These are phyloP conservation scores for Trichoderma pleuroti DNA, from an alignment of 2,329 filamentous ascomycete species.

Conservation along the genomic window DNA sequence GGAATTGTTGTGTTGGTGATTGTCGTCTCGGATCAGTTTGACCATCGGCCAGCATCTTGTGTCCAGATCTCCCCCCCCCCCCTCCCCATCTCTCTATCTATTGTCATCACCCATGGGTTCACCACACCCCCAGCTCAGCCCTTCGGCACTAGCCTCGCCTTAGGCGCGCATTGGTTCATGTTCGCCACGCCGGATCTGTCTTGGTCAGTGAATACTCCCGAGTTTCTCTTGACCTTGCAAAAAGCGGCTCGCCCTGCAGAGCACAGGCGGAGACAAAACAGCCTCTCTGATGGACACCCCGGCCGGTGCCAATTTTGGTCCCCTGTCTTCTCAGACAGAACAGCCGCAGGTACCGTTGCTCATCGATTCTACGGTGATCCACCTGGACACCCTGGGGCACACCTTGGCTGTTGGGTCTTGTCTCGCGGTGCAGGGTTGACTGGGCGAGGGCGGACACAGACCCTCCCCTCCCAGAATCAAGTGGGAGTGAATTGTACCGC, in stretches of 20 bases:
- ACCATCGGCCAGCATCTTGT: not conserved
- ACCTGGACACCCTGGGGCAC: slow-evolving; percentile 22
- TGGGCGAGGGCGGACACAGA: slow-evolving; percentile 33
- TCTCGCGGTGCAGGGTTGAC: slow-evolving; percentile 15
- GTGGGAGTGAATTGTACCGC: slow-evolving; percentile 28
- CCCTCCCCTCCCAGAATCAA: slow-evolving; percentile 30
- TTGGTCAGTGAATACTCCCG: slow-evolving; percentile 16
- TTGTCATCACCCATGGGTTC: not conserved
- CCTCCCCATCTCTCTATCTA: not conserved
- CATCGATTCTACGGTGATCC: slow-evolving; percentile 31
- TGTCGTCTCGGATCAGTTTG: not conserved
- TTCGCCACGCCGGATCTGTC: slow-evolving; percentile 21
- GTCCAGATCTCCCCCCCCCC: not conserved
- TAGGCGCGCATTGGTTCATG: slow-evolving; percentile 15
- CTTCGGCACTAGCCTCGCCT: slow-evolving; percentile 16
- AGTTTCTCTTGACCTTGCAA: slow-evolving; percentile 11
- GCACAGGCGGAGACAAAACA: slow-evolving; percentile 22
- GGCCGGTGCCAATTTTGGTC: slow-evolving; percentile 21
- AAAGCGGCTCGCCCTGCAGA: slow-evolving; percentile 20
- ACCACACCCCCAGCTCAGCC: slow-evolving; percentile 15
- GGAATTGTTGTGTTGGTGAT: not conserved
- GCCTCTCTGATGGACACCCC: slow-evolving; percentile 17
- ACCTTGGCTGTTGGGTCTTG: slow-evolving; percentile 16
- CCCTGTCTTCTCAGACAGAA: slow-evolving; percentile 25
- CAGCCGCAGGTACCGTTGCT: slow-evolving; percentile 30